phyloP scores from a whole-genome alignment of 192 early-diverging fungal species.

The Funneliformis mosseae region DNA sequence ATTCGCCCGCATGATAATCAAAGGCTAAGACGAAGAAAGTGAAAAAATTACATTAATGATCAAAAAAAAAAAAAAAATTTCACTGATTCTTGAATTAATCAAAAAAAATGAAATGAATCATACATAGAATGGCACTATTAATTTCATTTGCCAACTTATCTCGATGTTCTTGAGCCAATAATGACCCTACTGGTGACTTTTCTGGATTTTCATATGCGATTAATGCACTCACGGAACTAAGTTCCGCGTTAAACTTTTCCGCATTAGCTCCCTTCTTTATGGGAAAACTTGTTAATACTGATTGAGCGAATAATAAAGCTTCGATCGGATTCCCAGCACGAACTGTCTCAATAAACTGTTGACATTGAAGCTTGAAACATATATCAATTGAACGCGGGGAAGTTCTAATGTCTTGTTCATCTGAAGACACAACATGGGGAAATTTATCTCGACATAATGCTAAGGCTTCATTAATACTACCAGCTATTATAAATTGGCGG shows the following conservation, averaged over 20 bases:
- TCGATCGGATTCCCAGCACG: constrained; percentile 46
- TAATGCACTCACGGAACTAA: constrained; percentile 56
- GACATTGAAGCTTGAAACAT: constrained; percentile 63
- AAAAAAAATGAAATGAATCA: not conserved
- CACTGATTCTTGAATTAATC: constrained; percentile 6
- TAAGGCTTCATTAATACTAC: constrained; percentile 43
- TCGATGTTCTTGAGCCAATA: constrained; percentile 55
- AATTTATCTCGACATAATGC: constrained; percentile 43
- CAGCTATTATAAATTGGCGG: constrained; percentile 50
- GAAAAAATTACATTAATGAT: not conserved
- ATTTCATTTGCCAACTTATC: constrained; percentile 61
- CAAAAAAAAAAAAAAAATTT: not conserved
- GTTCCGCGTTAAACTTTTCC: constrained; percentile 43
- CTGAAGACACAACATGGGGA: constrained; percentile 41
- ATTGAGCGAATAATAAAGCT: constrained; percentile 64
- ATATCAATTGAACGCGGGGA: constrained; percentile 52
- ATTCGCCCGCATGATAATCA: constrained; percentile 46
- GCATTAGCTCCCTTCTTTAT: constrained; percentile 36
- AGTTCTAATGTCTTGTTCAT: constrained; percentile 37
- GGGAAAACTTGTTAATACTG: constrained; percentile 50
- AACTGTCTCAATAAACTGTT: constrained; percentile 66
- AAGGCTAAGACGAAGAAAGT: constrained; percentile 37
- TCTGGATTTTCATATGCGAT: constrained; percentile 67
- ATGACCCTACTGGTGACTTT: constrained; percentile 53
- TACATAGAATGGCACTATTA: constrained; percentile 70